Conservation (phyloP, 495 filamentous ascomycete genomes). For the Mycothermus thermophilus region DNA sequence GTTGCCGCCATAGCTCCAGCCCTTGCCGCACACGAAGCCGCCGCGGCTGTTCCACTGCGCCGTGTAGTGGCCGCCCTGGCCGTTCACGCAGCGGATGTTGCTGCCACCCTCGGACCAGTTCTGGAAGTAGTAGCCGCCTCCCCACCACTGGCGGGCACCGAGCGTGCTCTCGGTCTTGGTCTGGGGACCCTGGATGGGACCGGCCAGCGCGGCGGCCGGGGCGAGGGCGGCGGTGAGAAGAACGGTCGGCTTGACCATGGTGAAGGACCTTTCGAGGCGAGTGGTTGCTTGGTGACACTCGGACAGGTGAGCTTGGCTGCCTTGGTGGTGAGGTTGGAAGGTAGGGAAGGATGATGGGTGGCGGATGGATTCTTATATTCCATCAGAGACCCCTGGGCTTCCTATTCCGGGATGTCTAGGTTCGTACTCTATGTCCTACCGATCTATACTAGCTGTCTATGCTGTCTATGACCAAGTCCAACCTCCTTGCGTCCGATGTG, state of each 20-base stretch:
- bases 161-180: constrained; percentile 8
- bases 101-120: constrained; percentile 48
- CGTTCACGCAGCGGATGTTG: constrained; percentile 42
- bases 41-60: constrained; percentile 39
- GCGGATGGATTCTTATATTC: too few species aligned
- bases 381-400: too few species aligned
- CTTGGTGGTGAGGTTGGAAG: too few species aligned
- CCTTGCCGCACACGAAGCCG: constrained; percentile 50
- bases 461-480: too few species aligned
- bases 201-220: background rate
- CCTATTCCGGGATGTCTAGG: too few species aligned
- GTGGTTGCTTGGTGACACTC: too few species aligned
- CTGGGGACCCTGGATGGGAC: background rate
- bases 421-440: too few species aligned
- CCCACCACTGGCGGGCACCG: constrained; percentile 22
- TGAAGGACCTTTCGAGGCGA: too few species aligned
- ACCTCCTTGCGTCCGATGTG: too few species aligned
- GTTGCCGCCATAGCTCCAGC: constrained; percentile 40
- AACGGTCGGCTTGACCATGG: constrained; percentile 2
- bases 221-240: background rate
- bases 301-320: too few species aligned
- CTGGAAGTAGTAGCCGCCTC: constrained; percentile 41
- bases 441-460: too few species aligned
- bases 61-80: constrained; percentile 35
- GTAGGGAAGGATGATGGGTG: too few species aligned